Evolutionary conservation across 2,329 filamentous ascomycete genomes (phyloP).

Genomic region (Orbilia javanica): DNA sequence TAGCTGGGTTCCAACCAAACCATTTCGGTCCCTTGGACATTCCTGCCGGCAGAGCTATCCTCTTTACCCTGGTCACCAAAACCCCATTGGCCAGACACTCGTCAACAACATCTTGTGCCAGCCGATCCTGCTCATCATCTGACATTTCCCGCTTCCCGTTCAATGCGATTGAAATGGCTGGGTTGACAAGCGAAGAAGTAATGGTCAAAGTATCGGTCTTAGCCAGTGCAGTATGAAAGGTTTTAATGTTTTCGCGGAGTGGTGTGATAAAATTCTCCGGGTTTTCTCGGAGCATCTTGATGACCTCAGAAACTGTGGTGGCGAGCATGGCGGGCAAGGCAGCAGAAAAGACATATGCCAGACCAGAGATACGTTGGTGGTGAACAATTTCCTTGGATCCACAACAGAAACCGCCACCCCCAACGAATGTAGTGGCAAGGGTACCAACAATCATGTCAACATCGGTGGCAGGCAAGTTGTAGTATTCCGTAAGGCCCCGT

Average conservation of each 20-base stretch:
- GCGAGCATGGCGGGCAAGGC: slow-evolving; percentile 92
- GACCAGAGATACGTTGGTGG: slow-evolving; percentile 92
- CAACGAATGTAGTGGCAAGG: slow-evolving; percentile 87
- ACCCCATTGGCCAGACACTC: slow-evolving; percentile 94
- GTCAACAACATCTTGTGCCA: slow-evolving; percentile 93
- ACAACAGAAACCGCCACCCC: slow-evolving; percentile 95
- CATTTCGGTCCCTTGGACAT: slow-evolving; percentile 74
- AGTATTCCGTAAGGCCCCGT: slow-evolving; percentile 91
- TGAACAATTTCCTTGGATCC: slow-evolving; percentile 91
- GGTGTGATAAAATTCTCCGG: slow-evolving; percentile 80
- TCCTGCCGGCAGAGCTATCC: slow-evolving; percentile 71
- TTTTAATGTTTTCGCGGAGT: slow-evolving; percentile 86
- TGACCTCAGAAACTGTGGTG: slow-evolving; percentile 93
- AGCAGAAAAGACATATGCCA: slow-evolving; percentile 94
- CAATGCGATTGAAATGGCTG: slow-evolving; percentile 39
- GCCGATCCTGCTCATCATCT: slow-evolving; percentile 79
- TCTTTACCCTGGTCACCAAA: slow-evolving; percentile 87
- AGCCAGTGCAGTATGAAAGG: slow-evolving; percentile 87
- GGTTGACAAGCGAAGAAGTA: slow-evolving; percentile 44
- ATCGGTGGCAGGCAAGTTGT: slow-evolving; percentile 92
- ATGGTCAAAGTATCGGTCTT: slow-evolving; percentile 91
- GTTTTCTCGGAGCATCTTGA: slow-evolving; percentile 85
- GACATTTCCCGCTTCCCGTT: slow-evolving; percentile 43
- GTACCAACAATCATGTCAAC: slow-evolving; percentile 98
- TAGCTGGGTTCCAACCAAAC: slow-evolving; percentile 77